These are phyloP conservation scores for Tolypocladium ovalisporum DNA, from an alignment of 2,329 filamentous ascomycete genomes.

Conservation along the genomic window DNA sequence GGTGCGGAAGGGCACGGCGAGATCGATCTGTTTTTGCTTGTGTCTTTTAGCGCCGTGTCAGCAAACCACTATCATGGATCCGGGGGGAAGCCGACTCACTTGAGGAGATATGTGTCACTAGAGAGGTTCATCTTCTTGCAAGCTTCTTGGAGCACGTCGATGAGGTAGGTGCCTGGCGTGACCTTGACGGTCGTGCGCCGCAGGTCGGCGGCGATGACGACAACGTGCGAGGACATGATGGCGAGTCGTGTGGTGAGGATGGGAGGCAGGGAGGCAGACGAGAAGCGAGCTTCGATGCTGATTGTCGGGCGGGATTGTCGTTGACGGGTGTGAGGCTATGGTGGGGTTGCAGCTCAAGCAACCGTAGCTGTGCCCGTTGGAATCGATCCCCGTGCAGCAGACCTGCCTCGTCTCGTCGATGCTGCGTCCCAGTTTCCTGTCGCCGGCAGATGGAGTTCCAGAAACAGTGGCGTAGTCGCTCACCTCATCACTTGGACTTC, in stretches of 20 bases:
- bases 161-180: conserved; percentile 66
- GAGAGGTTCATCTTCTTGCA: conserved; percentile 70
- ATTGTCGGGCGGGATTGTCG: neutral
- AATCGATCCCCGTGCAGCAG: neutral
- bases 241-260: neutral
- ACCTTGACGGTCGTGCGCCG: conserved; percentile 75
- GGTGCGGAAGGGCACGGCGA: conserved; percentile 74
- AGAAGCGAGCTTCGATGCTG: neutral
- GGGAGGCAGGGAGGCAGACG: neutral
- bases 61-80: neutral
- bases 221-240: conserved; percentile 76
- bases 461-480: neutral
- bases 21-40: conserved; percentile 75
- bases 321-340: neutral
- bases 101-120: conserved; percentile 67
- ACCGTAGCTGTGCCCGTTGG: neutral
- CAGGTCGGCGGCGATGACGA: conserved; percentile 73
- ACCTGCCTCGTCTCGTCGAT: neutral
- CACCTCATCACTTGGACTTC: neutral
- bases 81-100: conserved; percentile 37
- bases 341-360: neutral
- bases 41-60: conserved; percentile 35
- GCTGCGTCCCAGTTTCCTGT: neutral
- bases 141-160: conserved; percentile 78
- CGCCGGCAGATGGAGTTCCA: neutral